phyloP scores from a whole-genome alignment of 2,329 filamentous ascomycete species.

The Calonectria pseudoturangicola region DNA sequence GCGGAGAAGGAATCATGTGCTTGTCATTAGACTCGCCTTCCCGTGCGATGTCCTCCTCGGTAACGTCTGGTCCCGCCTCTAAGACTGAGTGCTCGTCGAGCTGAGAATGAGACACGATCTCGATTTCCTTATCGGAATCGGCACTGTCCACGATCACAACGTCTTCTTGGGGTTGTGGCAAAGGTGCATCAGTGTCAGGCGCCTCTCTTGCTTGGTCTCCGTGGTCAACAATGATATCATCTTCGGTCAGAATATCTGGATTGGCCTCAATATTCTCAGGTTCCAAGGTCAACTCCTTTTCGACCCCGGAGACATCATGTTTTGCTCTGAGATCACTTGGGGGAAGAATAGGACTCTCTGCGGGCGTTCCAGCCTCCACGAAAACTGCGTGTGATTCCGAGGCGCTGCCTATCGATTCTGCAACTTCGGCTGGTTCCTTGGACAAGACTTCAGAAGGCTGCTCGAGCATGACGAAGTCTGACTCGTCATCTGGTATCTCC shows the following conservation, averaged over 20 bases:
- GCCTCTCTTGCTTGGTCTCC: not conserved
- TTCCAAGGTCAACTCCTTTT: slow-evolving; percentile 10
- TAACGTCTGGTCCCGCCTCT: not conserved
- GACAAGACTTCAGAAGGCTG: not conserved
- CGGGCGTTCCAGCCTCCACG: not conserved
- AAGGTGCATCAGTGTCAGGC: not conserved
- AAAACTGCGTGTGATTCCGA: not conserved
- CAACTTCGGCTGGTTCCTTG: not conserved
- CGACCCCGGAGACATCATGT: slow-evolving; percentile 20
- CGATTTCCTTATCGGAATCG: slow-evolving; percentile 14
- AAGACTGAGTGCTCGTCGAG: not conserved
- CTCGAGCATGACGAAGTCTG: slow-evolving; percentile 13
- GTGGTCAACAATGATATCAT: not conserved
- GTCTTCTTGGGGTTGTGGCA: not conserved
- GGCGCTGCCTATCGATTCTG: not conserved
- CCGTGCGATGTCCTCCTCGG: not conserved
- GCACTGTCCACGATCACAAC: not conserved
- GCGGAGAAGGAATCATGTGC: not conserved
- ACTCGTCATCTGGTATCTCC: slow-evolving; percentile 7
- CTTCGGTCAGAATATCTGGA: not conserved
- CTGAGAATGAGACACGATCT: slow-evolving; percentile 6
- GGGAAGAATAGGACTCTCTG: slow-evolving; percentile 31
- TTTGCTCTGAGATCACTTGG: slow-evolving; percentile 19
- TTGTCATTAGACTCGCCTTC: slow-evolving; percentile 3
- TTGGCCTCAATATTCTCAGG: not conserved